Base-by-base conservation (phyloP, 2,329 filamentous ascomycete species). In the Penicillium sp. region DNA sequence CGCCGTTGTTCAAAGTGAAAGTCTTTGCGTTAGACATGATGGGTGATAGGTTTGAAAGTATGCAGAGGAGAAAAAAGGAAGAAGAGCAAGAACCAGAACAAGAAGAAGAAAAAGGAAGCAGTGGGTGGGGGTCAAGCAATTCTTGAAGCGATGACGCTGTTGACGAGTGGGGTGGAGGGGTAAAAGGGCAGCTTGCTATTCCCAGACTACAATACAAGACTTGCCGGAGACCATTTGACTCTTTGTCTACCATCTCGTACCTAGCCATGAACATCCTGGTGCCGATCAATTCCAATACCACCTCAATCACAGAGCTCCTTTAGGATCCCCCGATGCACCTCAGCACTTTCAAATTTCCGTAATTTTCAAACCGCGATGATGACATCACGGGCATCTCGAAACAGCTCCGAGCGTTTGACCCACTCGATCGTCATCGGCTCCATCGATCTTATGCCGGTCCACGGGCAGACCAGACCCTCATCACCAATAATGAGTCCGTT, bases 1-100 rank as follows among this genome's bases (percentile, higher is more conserved):
- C 80, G 61, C 80, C 81, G 65, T 82, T 83, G 75, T 71, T 79
- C 47, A 84, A 75, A 58, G 70, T 80, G 72, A 78, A 82, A 42
- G 74, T 76, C 54, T 67, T 64, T 60, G 72, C 79, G 65, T 76
- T 73, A 66, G 83, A 85, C 83, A 86, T 85, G 58, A 28, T 31
- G 28, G 33, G 34, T 34, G 18, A 28, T 26, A 28, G 13, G 3
- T 21, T 39, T 10, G 31, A 50, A 49, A 44, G 45, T 43, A 39
- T 48, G 38, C 39, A 53, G 34, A 48, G 50, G 41, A 44, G 29
- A 42, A 43, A 15, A 42, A 47, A 39, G 26, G 24, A 38, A 42
- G 24, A 26, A 26, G 24, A 4, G 5, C 7, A 7, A 26, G 24
- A 26, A 26, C 2, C 3, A 21, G 18, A 21, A 21, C 3, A 21